These are phyloP conservation scores for Penicillium ucsense DNA, from an alignment of 495 filamentous ascomycete species.

Conservation along the genomic window DNA sequence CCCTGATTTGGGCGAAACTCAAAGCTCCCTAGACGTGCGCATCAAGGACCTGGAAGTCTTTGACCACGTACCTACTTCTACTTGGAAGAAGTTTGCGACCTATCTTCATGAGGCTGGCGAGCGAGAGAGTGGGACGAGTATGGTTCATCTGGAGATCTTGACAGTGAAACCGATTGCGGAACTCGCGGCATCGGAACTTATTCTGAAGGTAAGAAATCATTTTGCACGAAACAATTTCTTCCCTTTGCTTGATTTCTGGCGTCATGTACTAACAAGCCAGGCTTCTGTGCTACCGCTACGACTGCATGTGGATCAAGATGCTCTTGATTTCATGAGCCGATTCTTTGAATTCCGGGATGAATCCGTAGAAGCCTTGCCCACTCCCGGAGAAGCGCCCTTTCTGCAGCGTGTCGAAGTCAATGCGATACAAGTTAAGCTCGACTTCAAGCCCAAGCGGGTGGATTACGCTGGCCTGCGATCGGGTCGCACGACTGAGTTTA, in stretches of 20 bases:
- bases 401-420: constrained; percentile 84
- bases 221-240: no score
- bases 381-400: constrained; percentile 69
- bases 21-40: constrained; percentile 76
- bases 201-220: constrained; percentile 53
- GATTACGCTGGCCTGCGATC: constrained; percentile 93
- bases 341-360: constrained; percentile 98
- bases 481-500: constrained; percentile 96
- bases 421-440: constrained; percentile 69
- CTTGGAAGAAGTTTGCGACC: constrained; percentile 96
- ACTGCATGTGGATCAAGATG: constrained; percentile 95
- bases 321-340: constrained; percentile 89
- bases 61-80: constrained; percentile 89
- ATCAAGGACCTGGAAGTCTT: constrained; percentile 81
- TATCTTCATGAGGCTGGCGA: constrained; percentile 82
- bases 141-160: constrained; percentile 81
- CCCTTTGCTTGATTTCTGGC: no score
- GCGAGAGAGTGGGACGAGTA: constrained; percentile 72
- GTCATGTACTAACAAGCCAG: constrained; percentile 16
- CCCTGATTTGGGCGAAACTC: constrained; percentile 63
- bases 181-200: constrained; percentile 80
- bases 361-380: constrained; percentile 35
- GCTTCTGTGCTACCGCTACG: constrained; percentile 78
- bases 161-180: constrained; percentile 79
- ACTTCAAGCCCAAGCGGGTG: constrained; percentile 96